Evolutionary conservation across 1,284 basidiomycete genomes (phyloP).

Genomic region (Sporisorium iseilematis-ciliati): DNA sequence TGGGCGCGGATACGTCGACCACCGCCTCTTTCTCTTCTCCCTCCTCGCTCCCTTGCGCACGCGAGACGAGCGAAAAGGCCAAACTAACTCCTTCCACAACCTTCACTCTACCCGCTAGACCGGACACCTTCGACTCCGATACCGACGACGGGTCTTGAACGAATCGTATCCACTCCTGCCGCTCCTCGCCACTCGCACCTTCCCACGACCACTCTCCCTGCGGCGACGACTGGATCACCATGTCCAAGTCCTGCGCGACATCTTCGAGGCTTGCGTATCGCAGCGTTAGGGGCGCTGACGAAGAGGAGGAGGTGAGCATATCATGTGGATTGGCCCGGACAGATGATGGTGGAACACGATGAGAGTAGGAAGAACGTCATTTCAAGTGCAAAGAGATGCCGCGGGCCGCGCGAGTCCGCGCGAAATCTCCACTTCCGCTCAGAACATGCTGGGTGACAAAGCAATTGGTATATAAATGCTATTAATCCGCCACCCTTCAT

Average conservation of each 20-base stretch:
- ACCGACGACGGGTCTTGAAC: conserved; percentile 11
- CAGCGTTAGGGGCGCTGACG: conserved; percentile 22
- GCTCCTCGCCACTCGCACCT: conserved; percentile 10
- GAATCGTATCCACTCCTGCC: conserved; percentile 9
- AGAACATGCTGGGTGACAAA: neutral
- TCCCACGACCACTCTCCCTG: conserved; percentile 34
- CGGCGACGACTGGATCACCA: conserved; percentile 43
- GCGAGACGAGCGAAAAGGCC: conserved; percentile 20
- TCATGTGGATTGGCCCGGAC: neutral
- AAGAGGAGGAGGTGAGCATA: conserved; percentile 10
- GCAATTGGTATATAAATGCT: neutral
- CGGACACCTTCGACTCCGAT: neutral
- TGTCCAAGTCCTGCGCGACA: conserved; percentile 46
- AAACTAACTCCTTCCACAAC: conserved; percentile 7
- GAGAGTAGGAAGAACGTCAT: neutral
- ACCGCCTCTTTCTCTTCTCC: neutral
- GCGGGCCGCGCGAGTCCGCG: conserved; percentile 9
- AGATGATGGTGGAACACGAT: neutral
- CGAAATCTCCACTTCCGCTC: neutral
- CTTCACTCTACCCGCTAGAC: conserved; percentile 17
- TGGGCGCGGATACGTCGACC: conserved; percentile 42
- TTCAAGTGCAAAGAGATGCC: neutral
- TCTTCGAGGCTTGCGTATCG: conserved; percentile 26
- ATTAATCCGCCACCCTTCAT: neutral
- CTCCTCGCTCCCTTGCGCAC: neutral